Conservation (phyloP, 768 basidiomycete genomes). For the Gloeophyllum trabeum region DNA sequence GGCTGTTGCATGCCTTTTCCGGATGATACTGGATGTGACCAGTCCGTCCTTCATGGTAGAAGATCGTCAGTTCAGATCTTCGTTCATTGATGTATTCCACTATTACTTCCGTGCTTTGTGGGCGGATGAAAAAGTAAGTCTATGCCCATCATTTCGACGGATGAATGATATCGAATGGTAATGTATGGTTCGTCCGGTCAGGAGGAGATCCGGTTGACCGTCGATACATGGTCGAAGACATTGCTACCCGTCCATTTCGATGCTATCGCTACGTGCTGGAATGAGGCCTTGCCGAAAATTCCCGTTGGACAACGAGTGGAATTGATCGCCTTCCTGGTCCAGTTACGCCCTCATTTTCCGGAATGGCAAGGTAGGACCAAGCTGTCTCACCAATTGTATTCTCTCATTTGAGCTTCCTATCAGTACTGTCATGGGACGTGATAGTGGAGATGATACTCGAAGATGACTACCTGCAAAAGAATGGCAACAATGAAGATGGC, state of each 20-base stretch:
- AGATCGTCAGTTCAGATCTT: slow-evolving; percentile 58
- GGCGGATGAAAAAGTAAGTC: slow-evolving; percentile 46
- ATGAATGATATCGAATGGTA: too few species aligned
- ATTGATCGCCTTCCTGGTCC: slow-evolving; percentile 52
- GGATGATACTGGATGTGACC: slow-evolving; percentile 54
- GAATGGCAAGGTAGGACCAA: slow-evolving; percentile 46
- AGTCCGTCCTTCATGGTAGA: slow-evolving; percentile 51
- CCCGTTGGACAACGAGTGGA: slow-evolving; percentile 46
- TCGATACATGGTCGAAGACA: slow-evolving; percentile 44
- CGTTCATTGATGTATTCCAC: slow-evolving; percentile 45
- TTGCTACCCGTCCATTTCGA: slow-evolving; percentile 57
- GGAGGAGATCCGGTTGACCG: slow-evolving; percentile 60
- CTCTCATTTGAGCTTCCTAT: background rate
- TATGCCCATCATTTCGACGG: background rate
- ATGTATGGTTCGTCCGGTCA: slow-evolving; percentile 18
- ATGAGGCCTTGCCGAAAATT: slow-evolving; percentile 43
- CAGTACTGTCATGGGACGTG: slow-evolving; percentile 57
- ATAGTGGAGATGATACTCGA: slow-evolving; percentile 49
- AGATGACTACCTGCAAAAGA: slow-evolving; percentile 32
- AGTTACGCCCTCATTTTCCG: slow-evolving; percentile 59
- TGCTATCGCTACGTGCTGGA: slow-evolving; percentile 58
- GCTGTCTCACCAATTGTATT: background rate
- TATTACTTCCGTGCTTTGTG: slow-evolving; percentile 53
- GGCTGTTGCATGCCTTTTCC: slow-evolving; percentile 45
- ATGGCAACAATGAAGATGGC: slow-evolving; percentile 26